phyloP scores from a whole-genome alignment of 805 yeast species.

The Metschnikowia amazonensis region DNA sequence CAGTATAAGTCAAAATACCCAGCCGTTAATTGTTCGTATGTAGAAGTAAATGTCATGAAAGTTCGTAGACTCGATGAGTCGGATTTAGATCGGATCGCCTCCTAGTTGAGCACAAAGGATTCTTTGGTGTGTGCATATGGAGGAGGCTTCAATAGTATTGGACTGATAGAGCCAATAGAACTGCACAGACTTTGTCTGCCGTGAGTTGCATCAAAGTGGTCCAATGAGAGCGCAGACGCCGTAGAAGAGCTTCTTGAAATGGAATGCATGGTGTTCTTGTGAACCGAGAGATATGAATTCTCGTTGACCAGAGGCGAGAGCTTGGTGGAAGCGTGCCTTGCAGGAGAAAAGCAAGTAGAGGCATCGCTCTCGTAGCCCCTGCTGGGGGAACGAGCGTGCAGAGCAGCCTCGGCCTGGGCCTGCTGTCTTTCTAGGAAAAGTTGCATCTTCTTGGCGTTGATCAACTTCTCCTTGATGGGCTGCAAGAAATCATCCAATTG shows the following conservation, averaged over 20 bases:
- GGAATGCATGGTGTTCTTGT: constrained; percentile 4
- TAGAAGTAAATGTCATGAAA: constrained; percentile 1
- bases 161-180: constrained; percentile 17
- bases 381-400: not conserved
- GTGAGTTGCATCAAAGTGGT: constrained; percentile 15
- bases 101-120: not conserved
- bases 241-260: constrained; percentile 18
- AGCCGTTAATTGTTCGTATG: constrained; percentile 3
- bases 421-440: constrained; percentile 27
- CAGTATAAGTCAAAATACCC: not conserved
- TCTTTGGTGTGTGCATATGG: not conserved
- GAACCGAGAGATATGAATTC: not conserved
- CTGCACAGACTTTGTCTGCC: constrained; percentile 23
- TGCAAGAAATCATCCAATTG: constrained; percentile 45
- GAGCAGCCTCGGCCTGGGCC: constrained; percentile 15
- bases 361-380: constrained; percentile 1
- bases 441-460: constrained; percentile 33
- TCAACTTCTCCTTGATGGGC: constrained; percentile 45
- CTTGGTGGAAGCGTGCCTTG: not conserved
- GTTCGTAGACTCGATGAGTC: constrained; percentile 3
- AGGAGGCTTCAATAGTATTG: constrained; percentile 3
- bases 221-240: constrained; percentile 16
- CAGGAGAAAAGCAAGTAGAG: not conserved
- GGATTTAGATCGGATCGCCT: not conserved
- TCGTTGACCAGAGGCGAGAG: constrained; percentile 5